Evolutionary conservation across 805 yeast genomes (phyloP).

Genomic region (Saturnispora sanitii): DNA sequence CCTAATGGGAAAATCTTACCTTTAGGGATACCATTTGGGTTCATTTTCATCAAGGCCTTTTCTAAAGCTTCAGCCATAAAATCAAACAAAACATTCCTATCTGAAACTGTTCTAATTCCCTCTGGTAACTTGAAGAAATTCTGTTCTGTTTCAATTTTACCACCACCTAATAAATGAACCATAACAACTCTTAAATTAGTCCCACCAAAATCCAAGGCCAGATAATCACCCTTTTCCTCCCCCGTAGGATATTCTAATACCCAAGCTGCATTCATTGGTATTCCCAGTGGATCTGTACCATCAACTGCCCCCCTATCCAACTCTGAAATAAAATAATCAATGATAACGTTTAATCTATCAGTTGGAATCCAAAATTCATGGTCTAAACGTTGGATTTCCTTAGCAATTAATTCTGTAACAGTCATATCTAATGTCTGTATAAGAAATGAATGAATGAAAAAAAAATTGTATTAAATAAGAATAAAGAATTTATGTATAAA

Average conservation of each 20-base stretch:
- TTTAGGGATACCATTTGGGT: slow-evolving; percentile 56
- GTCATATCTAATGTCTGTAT: slow-evolving; percentile 3
- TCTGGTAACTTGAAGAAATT: slow-evolving; percentile 78
- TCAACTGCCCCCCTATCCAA: slow-evolving; percentile 45
- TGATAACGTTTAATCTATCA: slow-evolving; percentile 33
- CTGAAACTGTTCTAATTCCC: slow-evolving; percentile 65
- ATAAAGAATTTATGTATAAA: no score
- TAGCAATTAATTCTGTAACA: slow-evolving; percentile 13
- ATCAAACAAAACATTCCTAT: slow-evolving; percentile 69
- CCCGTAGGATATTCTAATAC: slow-evolving; percentile 52
- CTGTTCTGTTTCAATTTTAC: slow-evolving; percentile 81
- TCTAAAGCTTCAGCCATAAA: slow-evolving; percentile 83
- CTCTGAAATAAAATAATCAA: slow-evolving; percentile 41
- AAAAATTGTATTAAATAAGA: no score
- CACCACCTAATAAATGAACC: slow-evolving; percentile 52
- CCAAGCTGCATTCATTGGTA: slow-evolving; percentile 56
- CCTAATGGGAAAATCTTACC: slow-evolving; percentile 67
- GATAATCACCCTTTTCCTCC: slow-evolving; percentile 46
- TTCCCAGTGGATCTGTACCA: slow-evolving; percentile 35
- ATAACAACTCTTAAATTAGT: slow-evolving; percentile 51
- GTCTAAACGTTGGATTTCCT: slow-evolving; percentile 28
- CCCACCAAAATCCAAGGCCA: slow-evolving; percentile 56
- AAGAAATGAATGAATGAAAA: background rate
- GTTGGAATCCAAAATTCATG: slow-evolving; percentile 34
- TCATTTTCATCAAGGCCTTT: slow-evolving; percentile 54